These are phyloP conservation scores for Copromyces sp. DNA, from an alignment of 495 filamentous ascomycete species.

Conservation along the genomic window DNA sequence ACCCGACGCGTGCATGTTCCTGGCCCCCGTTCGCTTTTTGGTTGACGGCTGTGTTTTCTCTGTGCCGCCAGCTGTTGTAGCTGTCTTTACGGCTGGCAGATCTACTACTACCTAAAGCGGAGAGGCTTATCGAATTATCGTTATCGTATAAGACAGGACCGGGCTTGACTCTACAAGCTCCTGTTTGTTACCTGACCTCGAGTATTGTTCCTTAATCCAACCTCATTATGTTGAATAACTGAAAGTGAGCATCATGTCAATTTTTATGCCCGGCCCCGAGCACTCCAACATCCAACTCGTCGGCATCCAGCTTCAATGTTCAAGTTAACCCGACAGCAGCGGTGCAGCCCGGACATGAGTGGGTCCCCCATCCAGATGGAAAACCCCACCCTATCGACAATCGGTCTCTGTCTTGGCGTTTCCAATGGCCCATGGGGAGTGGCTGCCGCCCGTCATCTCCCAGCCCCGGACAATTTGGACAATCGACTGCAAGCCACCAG, in stretches of 20 bases:
- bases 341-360: neutral
- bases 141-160: neutral
- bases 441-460: neutral
- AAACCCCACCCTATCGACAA: neutral
- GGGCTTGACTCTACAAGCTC: neutral
- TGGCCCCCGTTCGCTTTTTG: neutral
- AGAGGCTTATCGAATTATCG: neutral
- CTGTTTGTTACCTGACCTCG: neutral
- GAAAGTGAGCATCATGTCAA: neutral
- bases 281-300: neutral
- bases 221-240: conserved; percentile 6
- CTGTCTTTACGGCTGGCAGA: neutral
- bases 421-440: neutral
- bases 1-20: neutral
- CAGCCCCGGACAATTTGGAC: neutral
- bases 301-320: neutral
- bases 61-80: neutral
- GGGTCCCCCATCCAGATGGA: neutral
- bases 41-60: neutral
- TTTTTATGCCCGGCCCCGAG: neutral
- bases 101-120: neutral
- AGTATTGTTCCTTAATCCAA: neutral
- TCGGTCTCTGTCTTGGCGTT: neutral
- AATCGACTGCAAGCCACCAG: neutral
- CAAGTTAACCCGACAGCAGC: neutral